These are phyloP conservation scores for Leccinum pellstonianum DNA, from an alignment of 768 basidiomycete species.

Conservation along the genomic window DNA sequence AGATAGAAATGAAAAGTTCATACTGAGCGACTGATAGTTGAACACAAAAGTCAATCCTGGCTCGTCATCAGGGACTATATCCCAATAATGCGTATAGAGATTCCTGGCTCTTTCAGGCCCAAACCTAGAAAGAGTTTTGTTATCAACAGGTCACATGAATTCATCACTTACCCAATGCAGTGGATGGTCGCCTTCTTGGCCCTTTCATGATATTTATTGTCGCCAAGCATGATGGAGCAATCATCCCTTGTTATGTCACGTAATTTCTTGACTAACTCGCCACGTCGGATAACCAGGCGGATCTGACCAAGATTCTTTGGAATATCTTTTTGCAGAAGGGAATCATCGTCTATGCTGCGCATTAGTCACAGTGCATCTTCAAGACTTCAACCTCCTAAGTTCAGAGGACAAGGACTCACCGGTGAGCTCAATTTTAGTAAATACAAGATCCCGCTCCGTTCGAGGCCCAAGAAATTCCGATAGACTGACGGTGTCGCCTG, in stretches of 20 bases:
- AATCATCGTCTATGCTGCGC: conserved; percentile 20
- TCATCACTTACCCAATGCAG: not conserved
- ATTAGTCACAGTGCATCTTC: not conserved
- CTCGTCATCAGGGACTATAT: not conserved
- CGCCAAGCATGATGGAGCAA: not conserved
- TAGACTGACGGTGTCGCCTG: not conserved
- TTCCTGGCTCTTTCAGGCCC: not conserved
- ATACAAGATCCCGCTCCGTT: not conserved
- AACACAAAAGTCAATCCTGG: not conserved
- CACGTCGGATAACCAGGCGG: conserved; percentile 1
- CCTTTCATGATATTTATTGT: not conserved
- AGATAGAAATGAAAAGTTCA: no score
- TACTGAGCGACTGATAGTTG: not conserved
- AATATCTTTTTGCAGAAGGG: conserved; percentile 6
- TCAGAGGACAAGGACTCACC: not conserved
- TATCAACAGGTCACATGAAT: not conserved
- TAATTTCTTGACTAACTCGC: not conserved
- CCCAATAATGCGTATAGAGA: not conserved
- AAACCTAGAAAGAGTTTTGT: not conserved
- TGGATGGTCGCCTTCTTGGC: not conserved
- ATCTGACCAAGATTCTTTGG: conserved; percentile 20
- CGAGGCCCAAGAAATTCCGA: not conserved
- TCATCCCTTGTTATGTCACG: not conserved
- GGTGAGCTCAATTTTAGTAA: not conserved
- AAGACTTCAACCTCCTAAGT: not conserved